Percentiles rank a stretch among this genome's conserved stretches.
These are phyloP conservation scores for Paecilomyces sp. DNA, from an alignment of 2,329 filamentous ascomycete genomes.

Conservation along the genomic window DNA sequence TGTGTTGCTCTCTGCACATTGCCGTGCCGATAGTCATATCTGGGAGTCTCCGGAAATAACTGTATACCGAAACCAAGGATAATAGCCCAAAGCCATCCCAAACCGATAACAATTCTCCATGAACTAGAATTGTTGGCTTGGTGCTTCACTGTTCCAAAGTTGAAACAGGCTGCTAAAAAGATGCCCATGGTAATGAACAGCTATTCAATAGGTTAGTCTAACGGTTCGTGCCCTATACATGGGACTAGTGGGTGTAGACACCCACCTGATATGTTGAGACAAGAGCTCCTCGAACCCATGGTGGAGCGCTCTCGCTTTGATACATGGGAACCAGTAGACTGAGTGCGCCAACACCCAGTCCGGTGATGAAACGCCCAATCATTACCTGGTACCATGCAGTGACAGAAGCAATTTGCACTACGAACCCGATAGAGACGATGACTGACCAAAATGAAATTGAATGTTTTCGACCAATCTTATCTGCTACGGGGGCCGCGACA, in stretches of 20 bases:
- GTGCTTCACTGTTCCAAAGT: constrained; percentile 38
- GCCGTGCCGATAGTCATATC: constrained; percentile 51
- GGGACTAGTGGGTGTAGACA: constrained; percentile 3
- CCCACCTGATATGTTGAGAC: constrained; percentile 18
- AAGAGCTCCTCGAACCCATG: constrained; percentile 42
- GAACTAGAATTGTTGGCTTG: constrained; percentile 32
- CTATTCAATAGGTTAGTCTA: constrained; percentile 12
- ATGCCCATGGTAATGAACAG: constrained; percentile 45
- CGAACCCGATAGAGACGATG: constrained; percentile 38
- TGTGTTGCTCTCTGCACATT: constrained; percentile 44
- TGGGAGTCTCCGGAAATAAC: constrained; percentile 51
- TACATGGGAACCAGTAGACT: constrained; percentile 43
- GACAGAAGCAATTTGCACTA: constrained; percentile 38
- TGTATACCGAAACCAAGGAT: constrained; percentile 50
- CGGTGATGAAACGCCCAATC: constrained; percentile 40
- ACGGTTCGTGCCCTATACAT: neutral
- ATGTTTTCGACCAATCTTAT: constrained; percentile 37
- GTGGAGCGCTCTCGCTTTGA: constrained; percentile 40
- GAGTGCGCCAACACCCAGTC: constrained; percentile 41
- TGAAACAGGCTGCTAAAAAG: constrained; percentile 42
- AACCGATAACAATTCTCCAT: constrained; percentile 48
- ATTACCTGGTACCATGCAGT: constrained; percentile 38
- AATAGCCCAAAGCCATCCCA: constrained; percentile 51
- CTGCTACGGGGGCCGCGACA: constrained; percentile 37
- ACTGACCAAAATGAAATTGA: constrained; percentile 40